These are phyloP conservation scores for Sphagnum magellanicum DNA, from an alignment of 228 moss, liverwort and hornwort species.

Conservation along the genomic window DNA sequence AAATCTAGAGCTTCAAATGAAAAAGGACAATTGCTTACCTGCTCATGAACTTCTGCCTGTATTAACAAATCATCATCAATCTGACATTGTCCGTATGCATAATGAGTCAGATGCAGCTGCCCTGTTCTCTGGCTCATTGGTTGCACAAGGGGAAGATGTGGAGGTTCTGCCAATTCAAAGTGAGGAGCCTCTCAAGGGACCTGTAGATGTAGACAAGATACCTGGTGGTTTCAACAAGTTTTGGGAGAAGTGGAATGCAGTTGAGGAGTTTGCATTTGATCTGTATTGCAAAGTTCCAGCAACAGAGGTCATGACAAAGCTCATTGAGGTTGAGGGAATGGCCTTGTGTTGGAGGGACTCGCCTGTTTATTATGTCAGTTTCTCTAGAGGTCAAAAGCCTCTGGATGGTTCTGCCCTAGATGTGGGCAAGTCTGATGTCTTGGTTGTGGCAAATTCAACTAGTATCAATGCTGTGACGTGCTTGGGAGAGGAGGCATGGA, in stretches of 20 bases:
- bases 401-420: slow-evolving; percentile 4
- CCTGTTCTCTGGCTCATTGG: slow-evolving; percentile 42
- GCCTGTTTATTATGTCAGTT: slow-evolving; percentile 69
- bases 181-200: slow-evolving; percentile 47
- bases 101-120: slow-evolving; percentile 21
- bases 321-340: slow-evolving; percentile 70
- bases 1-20: background rate
- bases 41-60: slow-evolving; percentile 4
- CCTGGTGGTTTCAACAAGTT: slow-evolving; percentile 74
- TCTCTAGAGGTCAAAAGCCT: slow-evolving; percentile 18
- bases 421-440: slow-evolving; percentile 2
- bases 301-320: slow-evolving; percentile 12
- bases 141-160: slow-evolving; percentile 34
- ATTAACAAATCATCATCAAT: slow-evolving; percentile 12
- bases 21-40: background rate
- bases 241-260: slow-evolving; percentile 43
- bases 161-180: slow-evolving; percentile 11
- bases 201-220: slow-evolving; percentile 79
- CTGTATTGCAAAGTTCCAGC: slow-evolving; percentile 41
- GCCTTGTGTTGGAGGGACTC: slow-evolving; percentile 93
- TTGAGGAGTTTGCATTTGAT: slow-evolving; percentile 78
- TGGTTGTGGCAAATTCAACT: background rate
- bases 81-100: slow-evolving; percentile 1
- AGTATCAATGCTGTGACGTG: background rate
- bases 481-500: slow-evolving; percentile 15